Base-by-base conservation (phyloP, 495 filamentous ascomycete species). In the Penicillium chermesinum region DNA sequence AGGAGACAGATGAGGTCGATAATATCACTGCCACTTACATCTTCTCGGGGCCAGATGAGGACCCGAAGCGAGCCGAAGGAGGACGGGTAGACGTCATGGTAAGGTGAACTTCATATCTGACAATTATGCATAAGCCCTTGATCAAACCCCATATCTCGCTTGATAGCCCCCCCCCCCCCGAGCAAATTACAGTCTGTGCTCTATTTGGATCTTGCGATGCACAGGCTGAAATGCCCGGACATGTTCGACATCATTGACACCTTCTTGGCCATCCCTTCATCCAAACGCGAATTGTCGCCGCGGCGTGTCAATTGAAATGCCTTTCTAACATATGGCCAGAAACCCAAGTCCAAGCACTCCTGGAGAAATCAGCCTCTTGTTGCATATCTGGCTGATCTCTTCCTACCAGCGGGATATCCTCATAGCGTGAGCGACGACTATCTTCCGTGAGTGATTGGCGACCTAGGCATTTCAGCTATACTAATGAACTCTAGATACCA, bases 341-440 rank as follows among this genome's bases (percentile, higher is more conserved):
- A 30, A 30, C 4, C 25, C 10, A 10, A 4, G 5, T 30, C 25
- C 25, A 30, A 30, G 25, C 5, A 10, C 10, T 49, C 58, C 46
- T 69, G 66, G 68, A 67, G 65, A 30, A n/a, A 47, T 12, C 58
- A 50, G 35, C 53, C 64, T 14, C 52, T 71, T n/a, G 25, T 58
- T 27, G 46, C 50, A 37, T 56, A 55, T 15, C 56, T 74, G 19
- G 50, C 59, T 25, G 59, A 71, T 32, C 58, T 94, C 39, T 98
- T 98, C 65, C 74, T 98, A n/a, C 93, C 91, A 0, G 83, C 86
- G 8, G 91, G 93, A 27, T 98, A 87, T 73, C 93, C 93, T 3
- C 80, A 91, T 48, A 91, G 87, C 58, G 93, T 98, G 34, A 94
- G 85, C 9, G 70, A 82, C 22, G 93, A 98, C 66, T 98, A 98